Conservation (phyloP, 2,329 filamentous ascomycete species). For the Ophiosphaerella narmari region DNA sequence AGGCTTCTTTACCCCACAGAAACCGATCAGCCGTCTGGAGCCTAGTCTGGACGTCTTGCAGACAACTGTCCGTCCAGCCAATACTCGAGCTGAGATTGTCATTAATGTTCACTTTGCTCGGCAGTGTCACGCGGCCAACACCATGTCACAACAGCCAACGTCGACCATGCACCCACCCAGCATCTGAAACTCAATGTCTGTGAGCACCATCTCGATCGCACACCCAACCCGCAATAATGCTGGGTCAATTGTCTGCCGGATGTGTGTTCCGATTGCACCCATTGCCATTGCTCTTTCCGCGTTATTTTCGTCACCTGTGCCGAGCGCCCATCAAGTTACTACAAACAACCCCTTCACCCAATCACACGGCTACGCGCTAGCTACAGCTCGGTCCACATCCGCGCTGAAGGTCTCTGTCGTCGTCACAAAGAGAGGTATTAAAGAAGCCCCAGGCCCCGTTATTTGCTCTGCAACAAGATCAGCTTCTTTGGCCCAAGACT, state of each 20-base stretch:
- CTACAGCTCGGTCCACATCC: slow-evolving; percentile 29
- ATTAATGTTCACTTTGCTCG: slow-evolving; percentile 1
- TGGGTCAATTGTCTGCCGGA: slow-evolving; percentile 22
- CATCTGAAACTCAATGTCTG: slow-evolving; percentile 2
- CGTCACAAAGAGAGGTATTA: slow-evolving; percentile 45
- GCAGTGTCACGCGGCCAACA: slow-evolving; percentile 15
- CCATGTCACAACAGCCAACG: slow-evolving; percentile 17
- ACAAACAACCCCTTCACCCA: slow-evolving; percentile 21
- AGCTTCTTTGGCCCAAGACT: slow-evolving; percentile 59
- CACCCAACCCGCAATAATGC: slow-evolving; percentile 7
- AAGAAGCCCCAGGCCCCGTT: slow-evolving; percentile 43
- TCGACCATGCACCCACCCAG: neutral
- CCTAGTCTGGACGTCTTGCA: neutral
- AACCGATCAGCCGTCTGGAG: slow-evolving; percentile 8
- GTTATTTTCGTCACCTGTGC: slow-evolving; percentile 36
- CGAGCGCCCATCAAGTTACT: slow-evolving; percentile 24
- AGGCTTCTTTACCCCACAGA: slow-evolving; percentile 13
- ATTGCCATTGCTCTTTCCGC: slow-evolving; percentile 26
- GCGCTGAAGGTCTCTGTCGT: slow-evolving; percentile 27
- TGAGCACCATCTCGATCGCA: slow-evolving; percentile 9
- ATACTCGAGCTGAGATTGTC: slow-evolving; percentile 10
- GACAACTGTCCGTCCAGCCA: slow-evolving; percentile 7
- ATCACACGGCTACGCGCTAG: slow-evolving; percentile 28
- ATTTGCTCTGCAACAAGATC: slow-evolving; percentile 43
- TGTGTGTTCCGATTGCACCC: slow-evolving; percentile 23